These are phyloP conservation scores for Trichoderma gamsii DNA, from an alignment of 495 filamentous ascomycete genomes.

Conservation along the genomic window DNA sequence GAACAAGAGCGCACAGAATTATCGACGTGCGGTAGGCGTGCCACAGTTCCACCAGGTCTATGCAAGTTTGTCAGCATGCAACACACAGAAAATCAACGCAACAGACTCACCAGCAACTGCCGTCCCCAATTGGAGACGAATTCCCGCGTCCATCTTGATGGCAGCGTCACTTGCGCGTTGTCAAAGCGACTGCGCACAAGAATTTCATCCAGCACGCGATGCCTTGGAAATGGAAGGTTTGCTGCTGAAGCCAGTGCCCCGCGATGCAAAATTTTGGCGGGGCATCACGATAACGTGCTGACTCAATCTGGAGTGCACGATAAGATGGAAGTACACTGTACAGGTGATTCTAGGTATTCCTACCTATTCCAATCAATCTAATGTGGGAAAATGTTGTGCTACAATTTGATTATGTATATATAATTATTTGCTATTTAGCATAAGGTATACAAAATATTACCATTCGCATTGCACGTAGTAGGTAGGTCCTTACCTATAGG, in stretches of 20 bases:
- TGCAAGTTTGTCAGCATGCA: neutral
- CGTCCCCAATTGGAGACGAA: neutral
- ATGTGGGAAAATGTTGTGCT: too few species aligned
- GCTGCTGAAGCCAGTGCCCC: conserved; percentile 5
- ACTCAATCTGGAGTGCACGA: neutral
- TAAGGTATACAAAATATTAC: too few species aligned
- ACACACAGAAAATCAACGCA: neutral
- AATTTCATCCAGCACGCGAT: neutral
- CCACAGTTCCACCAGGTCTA: conserved; percentile 50
- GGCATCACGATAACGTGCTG: conserved; percentile 11
- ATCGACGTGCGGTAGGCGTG: conserved; percentile 48
- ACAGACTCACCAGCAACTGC: neutral
- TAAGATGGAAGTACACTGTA: too few species aligned
- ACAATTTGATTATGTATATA: too few species aligned
- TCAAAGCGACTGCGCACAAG: neutral
- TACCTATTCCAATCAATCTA: too few species aligned
- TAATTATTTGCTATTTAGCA: too few species aligned
- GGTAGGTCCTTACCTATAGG: too few species aligned
- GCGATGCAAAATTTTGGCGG: conserved; percentile 14
- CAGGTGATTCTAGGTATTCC: too few species aligned
- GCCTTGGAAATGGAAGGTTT: neutral
- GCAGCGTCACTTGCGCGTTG: neutral
- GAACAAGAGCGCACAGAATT: conserved; percentile 36
- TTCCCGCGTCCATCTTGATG: conserved; percentile 6
- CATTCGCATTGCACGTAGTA: too few species aligned